Percentiles rank a stretch among this genome's conserved stretches.
These are phyloP conservation scores for Salvia miltiorrhiza DNA, from an alignment of 257 asterid genomes.

Conservation along the genomic window DNA sequence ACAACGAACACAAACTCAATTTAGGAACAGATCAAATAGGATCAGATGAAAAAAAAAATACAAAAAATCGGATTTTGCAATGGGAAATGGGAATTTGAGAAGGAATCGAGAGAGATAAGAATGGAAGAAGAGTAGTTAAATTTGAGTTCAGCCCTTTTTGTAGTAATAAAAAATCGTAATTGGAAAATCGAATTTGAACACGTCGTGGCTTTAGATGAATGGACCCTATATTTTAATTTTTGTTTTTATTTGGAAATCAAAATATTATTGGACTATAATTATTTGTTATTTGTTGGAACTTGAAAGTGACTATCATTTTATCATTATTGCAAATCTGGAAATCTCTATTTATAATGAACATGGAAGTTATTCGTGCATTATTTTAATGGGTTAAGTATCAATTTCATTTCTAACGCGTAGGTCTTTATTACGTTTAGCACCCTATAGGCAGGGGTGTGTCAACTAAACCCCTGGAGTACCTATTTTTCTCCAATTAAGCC, in stretches of 20 bases:
- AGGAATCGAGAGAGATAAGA: conserved; percentile 12
- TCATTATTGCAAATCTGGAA: not conserved
- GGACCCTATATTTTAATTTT: not conserved
- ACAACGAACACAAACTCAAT: not conserved
- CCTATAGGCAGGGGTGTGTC: too few species aligned
- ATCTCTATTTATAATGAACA: not conserved
- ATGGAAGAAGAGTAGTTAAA: not conserved
- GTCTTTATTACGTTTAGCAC: too few species aligned
- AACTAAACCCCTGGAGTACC: too few species aligned
- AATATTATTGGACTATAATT: not conserved
- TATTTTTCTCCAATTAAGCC: too few species aligned
- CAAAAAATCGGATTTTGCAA: not conserved
- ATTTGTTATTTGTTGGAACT: not conserved
- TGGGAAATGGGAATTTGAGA: not conserved
- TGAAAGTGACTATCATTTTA: not conserved
- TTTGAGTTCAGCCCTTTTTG: not conserved
- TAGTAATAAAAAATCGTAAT: not conserved
- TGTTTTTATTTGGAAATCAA: too few species aligned
- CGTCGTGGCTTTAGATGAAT: conserved; percentile 11
- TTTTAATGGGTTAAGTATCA: too few species aligned
- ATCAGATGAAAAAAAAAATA: not conserved
- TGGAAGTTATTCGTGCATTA: not conserved
- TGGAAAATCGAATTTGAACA: not conserved
- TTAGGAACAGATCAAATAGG: not conserved
- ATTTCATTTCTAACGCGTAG: too few species aligned